Evolutionary conservation across 2,329 filamentous ascomycete genomes (phyloP), one percentile per base, ranked within the genome.

Genomic region (Scedosporium boydii): DNA sequence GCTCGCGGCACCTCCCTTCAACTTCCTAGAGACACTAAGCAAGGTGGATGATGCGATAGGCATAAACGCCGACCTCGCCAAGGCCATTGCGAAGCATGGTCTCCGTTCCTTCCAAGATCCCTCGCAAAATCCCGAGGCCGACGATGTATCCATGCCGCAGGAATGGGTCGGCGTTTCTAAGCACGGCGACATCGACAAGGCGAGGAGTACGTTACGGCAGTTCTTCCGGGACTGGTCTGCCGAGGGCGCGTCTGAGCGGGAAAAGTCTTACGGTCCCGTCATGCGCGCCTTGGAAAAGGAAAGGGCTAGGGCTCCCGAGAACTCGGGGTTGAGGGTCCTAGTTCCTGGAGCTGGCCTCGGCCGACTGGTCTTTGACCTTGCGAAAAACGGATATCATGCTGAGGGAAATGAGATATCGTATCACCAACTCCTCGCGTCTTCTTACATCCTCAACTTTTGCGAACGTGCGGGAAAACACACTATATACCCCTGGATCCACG

Each of bases 381-480:
- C 88, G 71, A 78, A 77, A 29, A 79, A 78, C 1, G 93, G 95
- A 10, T 96, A 87, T 73, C 77, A 83, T 10, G 84, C 86, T 0
- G 92, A 97, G 73, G 93, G 93, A 29, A 98, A 97, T 71, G 90
- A 99, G 75, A 96, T 98, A 65, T 97, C 93, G 2, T 98, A 96
- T 71, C 95, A 99, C 73, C 91, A 96, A 72, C 83, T 99, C n/a
- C 80, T 98, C 63, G 91, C 91, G 1, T 96, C 90, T 5, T 85
- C 83, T 0, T 87, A 90, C 70, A 83, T 93, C 16, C 82, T 93
- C 58, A 93, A 93, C 72, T 81, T 80, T 68, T 90, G 87, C 4
- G 68, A 77, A 0, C 70, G 73, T 1, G 82, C 82, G 0, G 80
- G 81, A 16, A 80, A 89, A 65, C 91, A 92, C 74, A 85, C 80